A percentile compares a stretch with the other conserved stretches of the same genome.
phyloP scores from a whole-genome alignment of 768 basidiomycete species.

The Podaxis carcinomalis region DNA sequence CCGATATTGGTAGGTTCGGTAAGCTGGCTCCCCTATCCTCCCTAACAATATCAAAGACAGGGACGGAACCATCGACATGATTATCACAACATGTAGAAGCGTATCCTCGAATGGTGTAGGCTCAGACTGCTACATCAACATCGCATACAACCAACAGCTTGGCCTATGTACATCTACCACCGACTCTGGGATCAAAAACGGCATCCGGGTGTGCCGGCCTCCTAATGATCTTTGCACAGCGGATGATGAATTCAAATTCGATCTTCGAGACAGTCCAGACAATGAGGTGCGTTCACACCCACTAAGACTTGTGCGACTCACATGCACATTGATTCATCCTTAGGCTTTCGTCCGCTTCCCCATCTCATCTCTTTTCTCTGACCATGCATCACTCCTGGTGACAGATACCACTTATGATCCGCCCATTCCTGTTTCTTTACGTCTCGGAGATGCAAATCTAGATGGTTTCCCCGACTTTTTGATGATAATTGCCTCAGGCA shows the following conservation, averaged over 20 bases:
- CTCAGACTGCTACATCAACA: conserved; percentile 75
- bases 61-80: conserved; percentile 94
- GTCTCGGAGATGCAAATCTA: conserved; percentile 84
- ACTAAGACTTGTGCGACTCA: too few species aligned
- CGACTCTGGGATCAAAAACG: conserved; percentile 43
- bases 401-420: conserved; percentile 64
- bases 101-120: conserved; percentile 69
- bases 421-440: conserved; percentile 69
- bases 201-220: conserved; percentile 58
- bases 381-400: conserved; percentile 57
- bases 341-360: conserved; percentile 69
- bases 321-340: too few species aligned
- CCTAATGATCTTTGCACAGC: conserved; percentile 79
- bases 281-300: conserved; percentile 42
- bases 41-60: conserved; percentile 53
- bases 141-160: conserved; percentile 91
- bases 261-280: conserved; percentile 45
- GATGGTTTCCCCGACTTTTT: conserved; percentile 94
- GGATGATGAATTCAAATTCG: conserved; percentile 78
- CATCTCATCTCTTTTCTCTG: conserved; percentile 53
- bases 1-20: conserved; percentile 70
- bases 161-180: conserved; percentile 67
- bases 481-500: conserved; percentile 42
- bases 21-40: not conserved
- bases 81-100: conserved; percentile 79